phyloP scores from a whole-genome alignment of 306 rosid species.

The Benincasa hispida region DNA sequence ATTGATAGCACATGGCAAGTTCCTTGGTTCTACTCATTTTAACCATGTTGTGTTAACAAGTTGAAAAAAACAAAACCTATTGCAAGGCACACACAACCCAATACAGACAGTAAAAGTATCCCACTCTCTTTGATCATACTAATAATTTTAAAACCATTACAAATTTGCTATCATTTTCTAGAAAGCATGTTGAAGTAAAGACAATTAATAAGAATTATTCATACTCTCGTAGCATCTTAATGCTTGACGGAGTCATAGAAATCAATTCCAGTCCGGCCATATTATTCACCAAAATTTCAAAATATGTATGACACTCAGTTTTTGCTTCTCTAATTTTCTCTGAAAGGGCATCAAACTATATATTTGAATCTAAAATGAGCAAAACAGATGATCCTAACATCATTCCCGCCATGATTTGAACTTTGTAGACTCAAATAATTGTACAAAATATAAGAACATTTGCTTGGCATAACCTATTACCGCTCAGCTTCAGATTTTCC shows the following conservation, averaged over 20 bases:
- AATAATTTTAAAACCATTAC: no score
- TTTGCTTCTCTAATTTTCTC: slow-evolving; percentile 10
- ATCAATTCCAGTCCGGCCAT: background rate
- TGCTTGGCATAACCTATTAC: slow-evolving; percentile 4
- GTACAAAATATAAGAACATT: slow-evolving; percentile 32
- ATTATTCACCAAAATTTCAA: slow-evolving; percentile 4
- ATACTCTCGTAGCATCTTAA: background rate
- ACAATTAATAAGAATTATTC: background rate
- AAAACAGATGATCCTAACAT: slow-evolving; percentile 16
- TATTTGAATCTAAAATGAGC: slow-evolving; percentile 2
- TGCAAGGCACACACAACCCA: no score
- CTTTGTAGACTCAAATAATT: slow-evolving; percentile 27
- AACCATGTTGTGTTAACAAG: no score
- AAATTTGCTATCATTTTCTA: no score
- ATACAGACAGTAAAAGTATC: no score
- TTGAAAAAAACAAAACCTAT: no score
- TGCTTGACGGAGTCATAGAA: background rate
- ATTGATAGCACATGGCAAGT: no score
- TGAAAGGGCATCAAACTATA: background rate
- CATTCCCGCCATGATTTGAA: slow-evolving; percentile 23
- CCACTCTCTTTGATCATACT: no score
- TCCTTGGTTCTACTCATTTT: no score
- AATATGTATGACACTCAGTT: slow-evolving; percentile 15
- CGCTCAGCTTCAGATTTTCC: slow-evolving; percentile 12
- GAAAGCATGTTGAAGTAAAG: background rate